Conservation (phyloP, 441 rosid genomes). For the Melastoma candidum region DNA sequence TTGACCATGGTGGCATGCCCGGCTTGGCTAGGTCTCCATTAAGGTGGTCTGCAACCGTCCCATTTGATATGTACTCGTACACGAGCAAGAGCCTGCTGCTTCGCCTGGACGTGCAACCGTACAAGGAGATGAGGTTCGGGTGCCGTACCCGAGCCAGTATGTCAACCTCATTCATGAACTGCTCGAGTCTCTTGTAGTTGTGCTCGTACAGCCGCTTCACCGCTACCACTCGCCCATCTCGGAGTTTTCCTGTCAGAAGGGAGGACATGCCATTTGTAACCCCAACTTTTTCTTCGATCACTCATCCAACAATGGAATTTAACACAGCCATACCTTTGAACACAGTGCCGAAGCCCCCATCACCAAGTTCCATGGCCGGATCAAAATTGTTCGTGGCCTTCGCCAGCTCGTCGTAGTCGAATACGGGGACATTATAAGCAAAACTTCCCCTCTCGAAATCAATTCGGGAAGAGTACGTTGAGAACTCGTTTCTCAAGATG, state of each 20-base stretch:
- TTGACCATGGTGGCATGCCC: neutral
- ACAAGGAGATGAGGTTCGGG: slow-evolving; percentile 9
- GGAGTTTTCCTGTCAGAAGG: slow-evolving; percentile 9
- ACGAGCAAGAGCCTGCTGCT: slow-evolving; percentile 13
- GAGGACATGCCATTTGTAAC: neutral
- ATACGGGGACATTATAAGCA: neutral
- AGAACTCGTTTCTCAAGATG: neutral
- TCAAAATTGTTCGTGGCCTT: slow-evolving; percentile 10
- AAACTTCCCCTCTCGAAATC: slow-evolving; percentile 8
- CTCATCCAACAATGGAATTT: no score
- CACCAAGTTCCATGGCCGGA: slow-evolving; percentile 11
- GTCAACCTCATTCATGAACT: slow-evolving; percentile 9
- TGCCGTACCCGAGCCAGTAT: slow-evolving; percentile 10
- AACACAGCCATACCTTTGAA: slow-evolving; percentile 4
- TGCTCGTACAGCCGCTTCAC: slow-evolving; percentile 14
- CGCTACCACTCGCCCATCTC: slow-evolving; percentile 14
- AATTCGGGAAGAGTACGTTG: slow-evolving; percentile 2
- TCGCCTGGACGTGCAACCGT: slow-evolving; percentile 14
- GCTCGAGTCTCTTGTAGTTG: slow-evolving; percentile 14
- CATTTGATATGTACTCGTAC: slow-evolving; percentile 11
- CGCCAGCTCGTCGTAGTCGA: slow-evolving; percentile 5
- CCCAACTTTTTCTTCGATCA: neutral
- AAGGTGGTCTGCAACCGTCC: slow-evolving; percentile 11
- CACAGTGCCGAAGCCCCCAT: slow-evolving; percentile 18
- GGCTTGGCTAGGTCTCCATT: slow-evolving; percentile 6